A percentile compares a stretch with the other conserved stretches of the same genome.
These are phyloP conservation scores for Senna tora DNA, from an alignment of 306 rosid genomes.

Conservation along the genomic window DNA sequence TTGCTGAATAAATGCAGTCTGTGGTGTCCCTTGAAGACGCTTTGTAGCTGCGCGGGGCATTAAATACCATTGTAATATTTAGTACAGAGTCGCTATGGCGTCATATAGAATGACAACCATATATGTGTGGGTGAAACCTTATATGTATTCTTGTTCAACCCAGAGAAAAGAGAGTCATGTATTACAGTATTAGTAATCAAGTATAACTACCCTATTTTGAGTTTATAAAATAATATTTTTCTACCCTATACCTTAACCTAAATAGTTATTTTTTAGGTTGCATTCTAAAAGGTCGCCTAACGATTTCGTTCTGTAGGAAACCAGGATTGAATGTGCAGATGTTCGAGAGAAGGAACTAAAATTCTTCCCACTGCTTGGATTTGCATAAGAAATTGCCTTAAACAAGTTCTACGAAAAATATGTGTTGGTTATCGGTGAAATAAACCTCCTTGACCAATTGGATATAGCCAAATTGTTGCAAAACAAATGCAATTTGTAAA, in stretches of 20 bases:
- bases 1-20: constrained; percentile 60
- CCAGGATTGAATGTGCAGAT: not conserved
- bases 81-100: constrained; percentile 36
- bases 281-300: not conserved
- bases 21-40: constrained; percentile 48
- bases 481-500: not conserved
- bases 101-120: constrained; percentile 38
- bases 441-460: not conserved
- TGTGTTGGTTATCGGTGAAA: not conserved
- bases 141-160: not conserved
- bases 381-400: not conserved
- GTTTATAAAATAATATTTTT: not conserved
- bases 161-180: not conserved
- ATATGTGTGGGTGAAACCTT: constrained; percentile 37
- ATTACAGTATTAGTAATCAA: constrained; percentile 14
- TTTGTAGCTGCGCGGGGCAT: constrained; percentile 56
- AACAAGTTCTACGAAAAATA: not conserved
- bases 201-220: constrained; percentile 13
- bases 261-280: not conserved
- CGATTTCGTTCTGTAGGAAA: not conserved
- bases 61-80: constrained; percentile 47
- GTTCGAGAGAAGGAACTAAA: too few species aligned
- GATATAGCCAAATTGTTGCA: not conserved
- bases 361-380: not conserved
- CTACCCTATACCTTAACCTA: not conserved